Base-by-base conservation (phyloP, 2,329 filamentous ascomycete species). In the Aureobasidium sp. region DNA sequence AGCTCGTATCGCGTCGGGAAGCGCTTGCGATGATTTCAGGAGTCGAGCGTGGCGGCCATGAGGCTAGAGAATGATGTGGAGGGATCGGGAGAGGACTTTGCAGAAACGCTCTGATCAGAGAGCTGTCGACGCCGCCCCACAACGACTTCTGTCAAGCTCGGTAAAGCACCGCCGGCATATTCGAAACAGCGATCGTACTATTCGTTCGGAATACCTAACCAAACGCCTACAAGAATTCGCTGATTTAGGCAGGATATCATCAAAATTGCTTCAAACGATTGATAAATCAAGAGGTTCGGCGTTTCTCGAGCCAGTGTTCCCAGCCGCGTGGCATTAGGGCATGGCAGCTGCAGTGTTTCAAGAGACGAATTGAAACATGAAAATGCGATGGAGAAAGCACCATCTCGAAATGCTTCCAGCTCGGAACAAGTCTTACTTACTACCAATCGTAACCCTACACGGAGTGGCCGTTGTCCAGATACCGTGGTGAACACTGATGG, bases 261-360 rank as follows among this genome's bases (percentile, higher is more conserved):
- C 17, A 31, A 31, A 50, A 5, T 21, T 31, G 15, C 23, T 35
- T 4, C 10, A 27, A 9, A 53, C 11, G 21, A 17, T 6, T 23
- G 37, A 21, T 21, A 10, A 35, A 42, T 8, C 15, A 10, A 31
- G n/a, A 55, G 10, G n/a, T 43, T 33, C 51, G 27, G 38, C 38
- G 37, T 43, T 33, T 43, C 27, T 55, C 37, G 51, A 43, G 33
- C 37, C 37, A 31, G 15, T 13, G 31, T 7, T 43, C 33, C 10
- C 17, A 15, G n/a, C 27, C 38, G 17, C 27, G 37, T 17, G 23
- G 37, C 23, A 23, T 23, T 42, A 42, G 51, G 37, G 51, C 51
- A 43, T 55, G 25, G 38, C 38, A 55, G 25, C 25, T 55, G 51
- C 31, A 42, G 51, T 43, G 51, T 55, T 55, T 55, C 51, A 55